Base-by-base conservation (phyloP, 2,329 filamentous ascomycete genomes). In the Diaporthe destruens region DNA sequence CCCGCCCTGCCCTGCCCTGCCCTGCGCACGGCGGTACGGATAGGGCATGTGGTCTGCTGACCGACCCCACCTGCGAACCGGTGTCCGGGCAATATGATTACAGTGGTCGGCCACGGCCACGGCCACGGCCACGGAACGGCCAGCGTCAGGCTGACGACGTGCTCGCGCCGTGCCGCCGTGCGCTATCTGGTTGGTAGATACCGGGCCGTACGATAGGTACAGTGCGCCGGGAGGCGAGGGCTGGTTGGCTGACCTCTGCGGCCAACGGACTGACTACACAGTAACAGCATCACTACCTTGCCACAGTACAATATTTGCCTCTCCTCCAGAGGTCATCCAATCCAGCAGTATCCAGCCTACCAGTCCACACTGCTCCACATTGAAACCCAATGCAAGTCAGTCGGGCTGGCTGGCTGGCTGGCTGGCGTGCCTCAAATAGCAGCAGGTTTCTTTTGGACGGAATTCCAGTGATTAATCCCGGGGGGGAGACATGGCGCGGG, bases 161-260 rank as follows among this genome's bases (percentile, higher is more conserved):
- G 44, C 44, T 65, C 59, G 44, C 51, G 59, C 59, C 59, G 59
- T 65, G 59, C 59, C 59, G 59, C 59, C 59, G 59, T 65, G 59
- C 44, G 59, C 59, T 65, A 65, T 23, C 54, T 56, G 42, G 42
- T 16, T 56, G 42, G 42, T 16, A 56, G 54, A 39, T 44, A 29
- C 59, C 59, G 59, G 16, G 44, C 44, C 59, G 44, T 51, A 44
- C 16, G 23, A 7, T 14, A 12, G 39, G 20, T 29, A 47, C 57
- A 32, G 9, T 47, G 5, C 25, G 12, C 34, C 34, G 11, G 44
- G 23, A 25, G 59, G 44, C 36, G 25, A 11, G 11, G 34, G 36
- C 18, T 6, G 59, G 25, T 18, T 65, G 14, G 39, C 39, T 42
- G 39, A 12, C 29, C 29, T 29, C 25, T 32, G 11, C 29, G 42